phyloP scores from a whole-genome alignment of 1,139 yeast genomes.

The Arxiozyma telluris region DNA sequence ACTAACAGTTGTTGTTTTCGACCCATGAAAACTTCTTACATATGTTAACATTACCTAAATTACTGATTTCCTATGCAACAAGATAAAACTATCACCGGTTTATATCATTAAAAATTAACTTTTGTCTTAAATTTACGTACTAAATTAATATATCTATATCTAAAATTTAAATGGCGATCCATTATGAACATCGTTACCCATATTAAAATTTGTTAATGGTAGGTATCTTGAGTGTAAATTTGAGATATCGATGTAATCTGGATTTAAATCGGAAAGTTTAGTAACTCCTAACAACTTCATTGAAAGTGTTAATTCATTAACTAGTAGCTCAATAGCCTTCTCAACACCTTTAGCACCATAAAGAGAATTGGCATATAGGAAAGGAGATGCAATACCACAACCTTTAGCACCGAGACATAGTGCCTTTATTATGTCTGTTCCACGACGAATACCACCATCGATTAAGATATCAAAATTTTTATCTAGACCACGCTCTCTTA shows the following conservation, averaged over 20 bases:
- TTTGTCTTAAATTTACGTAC: no score
- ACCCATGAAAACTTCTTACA: no score
- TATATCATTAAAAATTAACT: no score
- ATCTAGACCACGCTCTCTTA: constrained; percentile 46
- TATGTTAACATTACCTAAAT: no score
- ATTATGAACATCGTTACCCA: not conserved
- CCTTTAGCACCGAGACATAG: constrained; percentile 67
- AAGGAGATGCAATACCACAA: constrained; percentile 68
- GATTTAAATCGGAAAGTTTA: constrained; percentile 42
- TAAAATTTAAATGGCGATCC: not conserved
- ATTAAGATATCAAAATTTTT: constrained; percentile 36
- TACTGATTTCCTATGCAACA: no score
- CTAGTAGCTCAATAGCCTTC: constrained; percentile 66
- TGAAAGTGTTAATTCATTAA: constrained; percentile 76
- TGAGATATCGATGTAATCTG: constrained; percentile 43
- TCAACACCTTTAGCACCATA: constrained; percentile 75
- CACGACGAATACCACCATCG: constrained; percentile 55
- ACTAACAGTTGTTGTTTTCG: no score
- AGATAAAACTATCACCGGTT: no score
- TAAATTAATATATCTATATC: not conserved
- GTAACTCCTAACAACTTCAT: constrained; percentile 74
- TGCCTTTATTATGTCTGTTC: constrained; percentile 59
- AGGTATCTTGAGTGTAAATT: constrained; percentile 6
- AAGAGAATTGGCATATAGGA: constrained; percentile 60
- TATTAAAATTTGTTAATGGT: constrained; percentile 1